Conservation (phyloP, 768 basidiomycete genomes). For the Boletellus ananas region DNA sequence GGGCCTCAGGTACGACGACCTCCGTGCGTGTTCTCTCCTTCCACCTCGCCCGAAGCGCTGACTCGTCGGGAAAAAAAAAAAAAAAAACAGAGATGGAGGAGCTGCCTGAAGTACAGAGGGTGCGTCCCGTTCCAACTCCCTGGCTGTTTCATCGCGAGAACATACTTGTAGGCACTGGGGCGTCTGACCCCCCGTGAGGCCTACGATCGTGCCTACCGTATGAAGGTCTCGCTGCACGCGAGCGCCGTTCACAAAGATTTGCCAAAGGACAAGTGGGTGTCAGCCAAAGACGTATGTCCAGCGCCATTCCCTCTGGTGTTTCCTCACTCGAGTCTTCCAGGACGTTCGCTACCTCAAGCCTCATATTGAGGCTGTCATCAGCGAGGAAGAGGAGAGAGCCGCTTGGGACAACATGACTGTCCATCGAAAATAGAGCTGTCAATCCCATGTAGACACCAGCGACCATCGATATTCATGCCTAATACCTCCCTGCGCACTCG, state of each 20-base stretch:
- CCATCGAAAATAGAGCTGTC: slow-evolving; percentile 54
- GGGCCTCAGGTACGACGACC: slow-evolving; percentile 93
- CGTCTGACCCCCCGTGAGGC: slow-evolving; percentile 76
- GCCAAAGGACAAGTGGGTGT: slow-evolving; percentile 78
- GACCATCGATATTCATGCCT: slow-evolving; percentile 16
- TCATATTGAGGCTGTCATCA: slow-evolving; percentile 65
- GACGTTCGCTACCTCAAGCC: slow-evolving; percentile 87
- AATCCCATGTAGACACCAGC: slow-evolving; percentile 22
- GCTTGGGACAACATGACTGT: slow-evolving; percentile 80
- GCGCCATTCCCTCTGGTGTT: background rate
- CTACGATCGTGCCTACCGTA: slow-evolving; percentile 89
- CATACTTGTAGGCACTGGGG: slow-evolving; percentile 59
- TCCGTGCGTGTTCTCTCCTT: slow-evolving; percentile 53
- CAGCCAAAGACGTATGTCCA: slow-evolving; percentile 63
- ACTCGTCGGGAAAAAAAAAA: background rate
- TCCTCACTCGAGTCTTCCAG: slow-evolving; percentile 39
- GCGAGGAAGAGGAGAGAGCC: slow-evolving; percentile 73
- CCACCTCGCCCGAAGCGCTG: background rate
- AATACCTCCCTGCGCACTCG: slow-evolving; percentile 1
- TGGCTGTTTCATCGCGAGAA: background rate
- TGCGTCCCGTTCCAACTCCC: slow-evolving; percentile 30
- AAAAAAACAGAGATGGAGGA: slow-evolving; percentile 65
- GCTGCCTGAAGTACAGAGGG: slow-evolving; percentile 72
- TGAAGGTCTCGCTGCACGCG: slow-evolving; percentile 75
- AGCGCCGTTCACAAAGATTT: slow-evolving; percentile 77